phyloP scores from a whole-genome alignment of 2,329 filamentous ascomycete genomes.

The Madurella fahalii region DNA sequence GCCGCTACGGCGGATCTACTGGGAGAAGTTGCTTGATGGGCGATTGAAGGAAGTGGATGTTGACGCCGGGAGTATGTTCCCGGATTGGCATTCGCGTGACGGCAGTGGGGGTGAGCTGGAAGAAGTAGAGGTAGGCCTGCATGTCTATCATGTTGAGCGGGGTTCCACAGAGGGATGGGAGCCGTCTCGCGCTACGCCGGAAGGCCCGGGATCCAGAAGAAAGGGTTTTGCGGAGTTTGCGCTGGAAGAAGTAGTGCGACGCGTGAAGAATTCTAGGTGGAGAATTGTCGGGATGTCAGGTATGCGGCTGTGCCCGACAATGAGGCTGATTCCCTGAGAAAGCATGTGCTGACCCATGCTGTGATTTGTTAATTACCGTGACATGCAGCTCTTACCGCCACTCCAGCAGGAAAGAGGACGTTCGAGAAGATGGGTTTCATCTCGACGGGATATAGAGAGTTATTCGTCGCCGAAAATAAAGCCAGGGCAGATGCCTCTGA shows the following conservation, averaged over 20 bases:
- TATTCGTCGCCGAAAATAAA: slow-evolving; percentile 15
- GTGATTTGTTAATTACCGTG: not conserved
- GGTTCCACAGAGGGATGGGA: slow-evolving; percentile 5
- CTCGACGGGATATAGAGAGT: slow-evolving; percentile 30
- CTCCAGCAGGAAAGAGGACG: slow-evolving; percentile 26
- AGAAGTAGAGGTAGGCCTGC: slow-evolving; percentile 28
- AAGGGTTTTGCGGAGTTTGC: slow-evolving; percentile 26
- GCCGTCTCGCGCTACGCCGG: not conserved
- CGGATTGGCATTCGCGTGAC: not conserved
- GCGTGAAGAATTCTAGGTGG: slow-evolving; percentile 21
- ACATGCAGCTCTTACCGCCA: slow-evolving; percentile 30
- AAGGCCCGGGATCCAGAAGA: not conserved
- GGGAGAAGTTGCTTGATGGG: slow-evolving; percentile 30
- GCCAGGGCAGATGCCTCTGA: not conserved
- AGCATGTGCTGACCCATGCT: not conserved
- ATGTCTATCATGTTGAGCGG: slow-evolving; percentile 36
- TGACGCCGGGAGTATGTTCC: slow-evolving; percentile 28
- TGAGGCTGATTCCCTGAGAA: not conserved
- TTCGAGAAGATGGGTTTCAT: slow-evolving; percentile 29
- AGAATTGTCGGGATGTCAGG: slow-evolving; percentile 29
- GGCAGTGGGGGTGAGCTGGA: not conserved
- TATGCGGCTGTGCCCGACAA: slow-evolving; percentile 13
- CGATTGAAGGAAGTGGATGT: slow-evolving; percentile 30
- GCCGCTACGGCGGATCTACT: slow-evolving; percentile 26
- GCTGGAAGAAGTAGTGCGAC: slow-evolving; percentile 19